Base-by-base conservation (phyloP, 495 filamentous ascomycete species). In the Parmelia sp. region DNA sequence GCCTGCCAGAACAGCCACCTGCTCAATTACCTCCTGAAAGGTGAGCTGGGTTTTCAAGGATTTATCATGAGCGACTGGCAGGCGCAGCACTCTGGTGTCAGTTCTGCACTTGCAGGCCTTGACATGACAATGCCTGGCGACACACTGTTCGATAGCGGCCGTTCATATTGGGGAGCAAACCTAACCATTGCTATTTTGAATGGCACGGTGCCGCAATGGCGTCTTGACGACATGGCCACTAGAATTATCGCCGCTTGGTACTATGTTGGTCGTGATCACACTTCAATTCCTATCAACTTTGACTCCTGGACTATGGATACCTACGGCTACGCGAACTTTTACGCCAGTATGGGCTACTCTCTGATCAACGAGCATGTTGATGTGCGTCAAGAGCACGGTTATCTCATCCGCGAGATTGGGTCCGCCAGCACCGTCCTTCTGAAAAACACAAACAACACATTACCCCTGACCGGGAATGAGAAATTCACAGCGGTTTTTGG, bases 81-180 rank as follows among this genome's bases (percentile, higher is more conserved):
- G 72, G 92, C 90, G 9, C 92, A 96, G 70, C 89, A 95, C 73
- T 84, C 87, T 23, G 94, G 94, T 71, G 91, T 88, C 23, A 81
- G 84, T 37, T 80, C 80, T 63, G 89, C 90, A 37, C 77, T 91
- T 33, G 94, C 94, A 57, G 94, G 94, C 61, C 75, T 97, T 56
- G 93, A 98, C 71, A 95, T 96, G 92, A 84, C 86, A 14, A 97
- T 97, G 92, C 92, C 94, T 45, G 93, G 94, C 65, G 94, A 98
- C 70, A 83, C 86, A 10, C 63, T 72, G 40, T 93, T 96, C 73
- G 81, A 88, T 70, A 85, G 81, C 31, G 89, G 86, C 29, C 75
- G 77, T 56, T 88, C 89, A 29, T 96, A 80, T 79, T 97, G 88
- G 88, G 93, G 93, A 19, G 76, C 87, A 33, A 97, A 96, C 75